These are phyloP conservation scores for Purpureocillium takamizusanense DNA, from an alignment of 2,329 filamentous ascomycete genomes.

Conservation along the genomic window DNA sequence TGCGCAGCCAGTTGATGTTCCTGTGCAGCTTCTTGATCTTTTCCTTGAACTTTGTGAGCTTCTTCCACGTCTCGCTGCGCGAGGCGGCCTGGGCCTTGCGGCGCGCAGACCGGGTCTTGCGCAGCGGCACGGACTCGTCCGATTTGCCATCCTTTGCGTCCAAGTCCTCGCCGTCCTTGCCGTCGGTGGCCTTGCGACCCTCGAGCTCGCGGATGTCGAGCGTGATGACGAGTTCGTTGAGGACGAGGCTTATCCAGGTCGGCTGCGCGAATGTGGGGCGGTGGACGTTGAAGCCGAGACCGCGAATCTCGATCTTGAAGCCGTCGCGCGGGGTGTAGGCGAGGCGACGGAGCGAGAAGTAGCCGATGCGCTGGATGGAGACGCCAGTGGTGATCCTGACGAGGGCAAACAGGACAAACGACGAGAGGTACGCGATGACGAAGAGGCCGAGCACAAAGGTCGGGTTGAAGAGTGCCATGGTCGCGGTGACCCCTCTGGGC, in stretches of 20 bases:
- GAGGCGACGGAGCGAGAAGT: slow-evolving; percentile 82
- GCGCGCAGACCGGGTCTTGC: slow-evolving; percentile 6
- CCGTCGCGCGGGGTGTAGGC: slow-evolving; percentile 86
- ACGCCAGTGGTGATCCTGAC: slow-evolving; percentile 87
- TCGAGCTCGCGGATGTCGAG: slow-evolving; percentile 65
- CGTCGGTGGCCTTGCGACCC: slow-evolving; percentile 28
- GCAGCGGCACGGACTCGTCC: slow-evolving; percentile 4
- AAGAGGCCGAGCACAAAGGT: slow-evolving; percentile 81
- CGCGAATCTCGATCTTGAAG: slow-evolving; percentile 79
- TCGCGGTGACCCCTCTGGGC: slow-evolving; percentile 7
- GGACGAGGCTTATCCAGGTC: slow-evolving; percentile 86
- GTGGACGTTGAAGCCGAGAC: slow-evolving; percentile 80
- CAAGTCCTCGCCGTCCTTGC: slow-evolving; percentile 19
- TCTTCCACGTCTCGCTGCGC: slow-evolving; percentile 71
- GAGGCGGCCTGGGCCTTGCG: slow-evolving; percentile 17
- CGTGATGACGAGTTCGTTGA: slow-evolving; percentile 78
- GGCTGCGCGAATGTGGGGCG: slow-evolving; percentile 94
- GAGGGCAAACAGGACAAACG: slow-evolving; percentile 89
- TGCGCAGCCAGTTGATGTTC: slow-evolving; percentile 77
- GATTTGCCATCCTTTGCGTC: slow-evolving; percentile 17
- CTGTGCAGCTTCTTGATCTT: slow-evolving; percentile 77
- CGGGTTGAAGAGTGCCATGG: slow-evolving; percentile 59
- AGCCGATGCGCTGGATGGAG: slow-evolving; percentile 91
- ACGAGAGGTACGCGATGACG: slow-evolving; percentile 79
- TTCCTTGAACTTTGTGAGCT: slow-evolving; percentile 71